Base-by-base conservation (phyloP, 2,329 filamentous ascomycete genomes). In the Fusarium sacchari region DNA sequence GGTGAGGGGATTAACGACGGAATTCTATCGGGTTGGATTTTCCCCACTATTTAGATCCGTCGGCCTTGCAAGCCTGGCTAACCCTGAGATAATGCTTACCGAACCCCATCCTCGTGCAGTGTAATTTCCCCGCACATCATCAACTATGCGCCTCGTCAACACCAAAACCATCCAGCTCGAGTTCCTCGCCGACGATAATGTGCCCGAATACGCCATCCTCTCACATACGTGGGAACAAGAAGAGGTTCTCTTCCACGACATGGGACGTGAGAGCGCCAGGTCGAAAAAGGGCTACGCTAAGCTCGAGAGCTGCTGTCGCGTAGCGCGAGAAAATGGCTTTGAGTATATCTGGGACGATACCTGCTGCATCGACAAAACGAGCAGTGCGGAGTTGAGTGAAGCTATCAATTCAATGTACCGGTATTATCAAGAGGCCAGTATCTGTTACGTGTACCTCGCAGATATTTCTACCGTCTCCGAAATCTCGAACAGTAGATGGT, bases 121-220 rank as follows among this genome's bases (percentile, higher is more conserved):
- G 30, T 30, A 3, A 20, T 18, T 22, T 24, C 24, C 18, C 17
- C 3, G 9, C 20, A 36, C 22, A 15, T 0, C 11, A 60, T 43
- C 20, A 24, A 85, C 47, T 5, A 64, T 78, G 76, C 61, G 68
- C 13, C 24, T 76, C 24, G 61, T 77, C 50, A 67, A 80, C 17
- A 36, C 58, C 1, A 3, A 30, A 13, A 43, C 32, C 2, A 36
- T 72, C 5, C 8, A 53, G 1, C 30, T 72, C 4, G 53, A 67
- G 18, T 62, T 58, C 3, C 17, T 58, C 4, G 1, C 36, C 30
- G 57, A 64, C 17, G 57, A 52, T 1, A 18, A 60, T 22, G 30
- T 55, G 5, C 53, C 60, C 11, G 9, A 47, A 5, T 72, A 72
- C n/a, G 69, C 71, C 0, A 63, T 72, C 15, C 44, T 73, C 0